Percentiles rank a stretch among this genome's conserved stretches.
These are phyloP conservation scores for Pyrenula aspistea DNA, from an alignment of 495 filamentous ascomycete species.

Conservation along the genomic window DNA sequence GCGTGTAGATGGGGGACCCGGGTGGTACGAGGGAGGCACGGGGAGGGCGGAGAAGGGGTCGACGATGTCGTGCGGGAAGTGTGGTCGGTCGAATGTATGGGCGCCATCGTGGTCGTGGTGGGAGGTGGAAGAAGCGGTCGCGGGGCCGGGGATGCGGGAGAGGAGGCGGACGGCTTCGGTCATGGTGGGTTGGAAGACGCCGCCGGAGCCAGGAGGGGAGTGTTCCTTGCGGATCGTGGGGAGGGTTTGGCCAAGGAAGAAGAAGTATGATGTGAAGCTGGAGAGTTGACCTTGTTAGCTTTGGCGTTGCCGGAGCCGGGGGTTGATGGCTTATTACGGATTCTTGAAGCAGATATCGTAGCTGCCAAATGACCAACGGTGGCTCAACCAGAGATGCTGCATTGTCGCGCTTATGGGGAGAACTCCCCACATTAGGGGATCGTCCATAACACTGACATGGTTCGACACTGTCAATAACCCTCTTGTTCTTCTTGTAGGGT, in stretches of 20 bases:
- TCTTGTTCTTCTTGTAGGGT: conserved; percentile 54
- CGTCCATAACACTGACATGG: conserved; percentile 91
- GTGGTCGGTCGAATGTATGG: no score
- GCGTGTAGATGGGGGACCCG: conserved; percentile 47
- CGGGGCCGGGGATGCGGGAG: conserved; percentile 43
- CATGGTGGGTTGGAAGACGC: conserved; percentile 83
- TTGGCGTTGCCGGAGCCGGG: no score
- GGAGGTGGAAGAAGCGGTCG: conserved; percentile 11
- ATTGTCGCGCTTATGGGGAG: conserved; percentile 61
- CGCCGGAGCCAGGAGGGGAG: conserved; percentile 49
- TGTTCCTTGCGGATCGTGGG: conserved; percentile 74
- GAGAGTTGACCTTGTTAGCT: no score
- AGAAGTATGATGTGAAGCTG: conserved; percentile 39
- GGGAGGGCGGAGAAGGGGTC: conserved; percentile 33
- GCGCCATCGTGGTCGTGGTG: conserved; percentile 22
- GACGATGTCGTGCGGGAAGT: conserved; percentile 28
- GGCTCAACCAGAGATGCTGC: conserved; percentile 46
- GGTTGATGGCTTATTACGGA: conserved; percentile 1
- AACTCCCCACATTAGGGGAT: conserved; percentile 85
- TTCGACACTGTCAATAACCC: conserved; percentile 96
- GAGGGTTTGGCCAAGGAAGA: conserved; percentile 74
- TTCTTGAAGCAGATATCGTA: conserved; percentile 87
- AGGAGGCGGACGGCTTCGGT: conserved; percentile 75
- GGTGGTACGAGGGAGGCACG: conserved; percentile 30
- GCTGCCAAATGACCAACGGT: conserved; percentile 77